Percentiles rank a stretch among this genome's conserved stretches.
Evolutionary conservation across 1,284 basidiomycete species (phyloP).

Genomic region (Cystobasidium sp.): DNA sequence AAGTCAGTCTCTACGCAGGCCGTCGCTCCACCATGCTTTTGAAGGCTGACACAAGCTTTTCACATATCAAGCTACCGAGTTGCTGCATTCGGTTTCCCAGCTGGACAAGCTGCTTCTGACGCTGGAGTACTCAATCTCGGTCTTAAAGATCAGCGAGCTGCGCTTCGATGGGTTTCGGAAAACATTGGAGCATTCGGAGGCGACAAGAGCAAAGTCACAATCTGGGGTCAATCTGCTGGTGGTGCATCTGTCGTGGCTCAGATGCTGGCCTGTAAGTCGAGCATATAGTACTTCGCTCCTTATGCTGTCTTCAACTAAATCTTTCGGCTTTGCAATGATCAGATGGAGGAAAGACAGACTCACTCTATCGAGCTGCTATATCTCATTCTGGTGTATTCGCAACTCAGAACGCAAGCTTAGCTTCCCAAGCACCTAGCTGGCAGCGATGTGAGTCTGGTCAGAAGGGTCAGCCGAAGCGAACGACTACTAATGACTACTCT

Average conservation of each 20-base stretch:
- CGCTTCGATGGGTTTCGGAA: slow-evolving; percentile 25
- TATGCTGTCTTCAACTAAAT: not conserved
- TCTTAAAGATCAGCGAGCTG: slow-evolving; percentile 27
- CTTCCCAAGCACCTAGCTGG: slow-evolving; percentile 15
- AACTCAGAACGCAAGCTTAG: not conserved
- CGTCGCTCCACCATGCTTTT: not conserved
- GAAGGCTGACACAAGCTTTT: not conserved
- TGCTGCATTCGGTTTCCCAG: slow-evolving; percentile 25
- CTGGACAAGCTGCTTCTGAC: slow-evolving; percentile 7
- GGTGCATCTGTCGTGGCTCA: slow-evolving; percentile 24
- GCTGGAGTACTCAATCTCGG: slow-evolving; percentile 21
- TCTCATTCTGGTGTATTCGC: slow-evolving; percentile 9
- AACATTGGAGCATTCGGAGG: slow-evolving; percentile 39
- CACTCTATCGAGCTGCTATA: slow-evolving; percentile 32
- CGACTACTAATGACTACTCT: too few relatives aligned
- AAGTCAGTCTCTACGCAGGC: slow-evolving; percentile 1
- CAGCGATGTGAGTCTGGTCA: not conserved
- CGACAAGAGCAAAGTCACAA: slow-evolving; percentile 26
- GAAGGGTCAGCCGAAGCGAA: too few relatives aligned
- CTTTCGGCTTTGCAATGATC: too few relatives aligned
- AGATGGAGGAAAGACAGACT: slow-evolving; percentile 16
- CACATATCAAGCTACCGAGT: slow-evolving; percentile 17
- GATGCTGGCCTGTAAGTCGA: slow-evolving; percentile 20
- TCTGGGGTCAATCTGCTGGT: slow-evolving; percentile 31
- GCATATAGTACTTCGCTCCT: not conserved